phyloP scores from a whole-genome alignment of 768 basidiomycete species.

The Podaxis carcinomalis region DNA sequence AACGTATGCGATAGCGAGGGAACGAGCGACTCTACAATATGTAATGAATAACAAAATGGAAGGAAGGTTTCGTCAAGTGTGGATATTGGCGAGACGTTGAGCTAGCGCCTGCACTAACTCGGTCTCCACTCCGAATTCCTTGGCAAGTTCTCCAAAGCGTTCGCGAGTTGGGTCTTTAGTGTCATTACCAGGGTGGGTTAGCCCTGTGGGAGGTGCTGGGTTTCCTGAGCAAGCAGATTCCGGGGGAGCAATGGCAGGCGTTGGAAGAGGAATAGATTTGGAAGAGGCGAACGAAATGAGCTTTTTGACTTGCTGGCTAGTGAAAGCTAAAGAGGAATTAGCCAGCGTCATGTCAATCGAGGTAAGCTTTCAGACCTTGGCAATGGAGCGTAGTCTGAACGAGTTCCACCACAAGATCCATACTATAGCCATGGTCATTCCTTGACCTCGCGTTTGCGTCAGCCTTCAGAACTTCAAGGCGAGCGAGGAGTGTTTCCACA shows the following conservation, averaged over 20 bases:
- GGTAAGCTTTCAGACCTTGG: slow-evolving; percentile 40
- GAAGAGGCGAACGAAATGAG: slow-evolving; percentile 12
- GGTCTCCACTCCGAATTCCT: slow-evolving; percentile 72
- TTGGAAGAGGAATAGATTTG: slow-evolving; percentile 15
- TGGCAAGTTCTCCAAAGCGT: slow-evolving; percentile 45
- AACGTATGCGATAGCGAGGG: not conserved
- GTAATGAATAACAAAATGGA: slow-evolving; percentile 4
- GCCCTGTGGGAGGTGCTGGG: not conserved
- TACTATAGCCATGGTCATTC: slow-evolving; percentile 32
- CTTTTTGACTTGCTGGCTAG: slow-evolving; percentile 46
- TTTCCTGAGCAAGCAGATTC: not conserved
- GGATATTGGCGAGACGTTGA: slow-evolving; percentile 42
- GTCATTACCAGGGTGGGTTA: not conserved
- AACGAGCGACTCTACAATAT: slow-evolving; percentile 9
- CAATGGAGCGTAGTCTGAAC: slow-evolving; percentile 50
- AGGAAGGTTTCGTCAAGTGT: not conserved
- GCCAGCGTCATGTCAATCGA: not conserved
- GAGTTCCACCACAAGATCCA: slow-evolving; percentile 37
- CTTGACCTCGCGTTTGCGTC: slow-evolving; percentile 26
- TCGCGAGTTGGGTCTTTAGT: not conserved
- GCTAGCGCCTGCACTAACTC: slow-evolving; percentile 64
- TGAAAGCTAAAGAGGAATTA: slow-evolving; percentile 48
- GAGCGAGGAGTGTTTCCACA: slow-evolving; percentile 16
- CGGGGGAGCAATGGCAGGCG: slow-evolving; percentile 4
- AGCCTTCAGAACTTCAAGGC: slow-evolving; percentile 51